Evolutionary conservation across 2,329 filamentous ascomycete species (phyloP).

Genomic region (Stylonectria norvegica): DNA sequence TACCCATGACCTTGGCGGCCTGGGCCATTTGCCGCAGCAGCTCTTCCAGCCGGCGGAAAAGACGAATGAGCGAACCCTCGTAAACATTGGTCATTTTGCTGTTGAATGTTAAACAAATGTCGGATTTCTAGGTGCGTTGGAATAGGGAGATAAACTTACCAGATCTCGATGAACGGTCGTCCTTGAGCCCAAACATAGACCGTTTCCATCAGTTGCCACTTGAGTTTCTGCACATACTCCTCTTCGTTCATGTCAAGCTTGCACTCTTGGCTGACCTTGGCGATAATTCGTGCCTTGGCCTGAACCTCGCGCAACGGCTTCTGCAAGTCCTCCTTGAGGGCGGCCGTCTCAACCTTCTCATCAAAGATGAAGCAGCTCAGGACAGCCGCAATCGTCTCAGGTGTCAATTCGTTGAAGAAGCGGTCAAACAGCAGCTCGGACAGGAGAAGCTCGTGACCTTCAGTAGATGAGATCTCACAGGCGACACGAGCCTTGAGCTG

Average conservation of each 20-base stretch:
- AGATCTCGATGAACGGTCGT: constrained; percentile 87
- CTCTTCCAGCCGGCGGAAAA: constrained; percentile 94
- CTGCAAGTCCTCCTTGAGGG: constrained; percentile 76
- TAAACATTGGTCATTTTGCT: constrained; percentile 99
- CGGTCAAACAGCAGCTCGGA: constrained; percentile 93
- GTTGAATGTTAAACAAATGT: constrained; percentile 19
- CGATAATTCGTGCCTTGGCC: constrained; percentile 79
- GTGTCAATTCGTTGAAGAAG: constrained; percentile 93
- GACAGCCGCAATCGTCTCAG: constrained; percentile 81
- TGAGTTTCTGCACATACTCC: constrained; percentile 84
- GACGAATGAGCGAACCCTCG: constrained; percentile 91
- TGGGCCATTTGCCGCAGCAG: constrained; percentile 92
- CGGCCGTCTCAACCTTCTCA: constrained; percentile 79
- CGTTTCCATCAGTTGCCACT: constrained; percentile 96
- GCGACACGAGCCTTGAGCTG: constrained; percentile 96
- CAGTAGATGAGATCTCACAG: constrained; percentile 90
- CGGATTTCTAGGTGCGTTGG: neutral
- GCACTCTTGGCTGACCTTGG: constrained; percentile 91
- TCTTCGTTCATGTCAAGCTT: constrained; percentile 94
- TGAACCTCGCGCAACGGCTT: constrained; percentile 87
- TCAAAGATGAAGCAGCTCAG: constrained; percentile 97
- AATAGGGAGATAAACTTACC: constrained; percentile 57
- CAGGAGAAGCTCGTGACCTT: constrained; percentile 88
- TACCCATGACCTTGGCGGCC: constrained; percentile 97
- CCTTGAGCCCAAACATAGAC: constrained; percentile 90